Percentiles rank a stretch among this genome's conserved stretches.
These are phyloP conservation scores for Capronia coronata DNA, from an alignment of 2,329 filamentous ascomycete genomes.

Conservation along the genomic window DNA sequence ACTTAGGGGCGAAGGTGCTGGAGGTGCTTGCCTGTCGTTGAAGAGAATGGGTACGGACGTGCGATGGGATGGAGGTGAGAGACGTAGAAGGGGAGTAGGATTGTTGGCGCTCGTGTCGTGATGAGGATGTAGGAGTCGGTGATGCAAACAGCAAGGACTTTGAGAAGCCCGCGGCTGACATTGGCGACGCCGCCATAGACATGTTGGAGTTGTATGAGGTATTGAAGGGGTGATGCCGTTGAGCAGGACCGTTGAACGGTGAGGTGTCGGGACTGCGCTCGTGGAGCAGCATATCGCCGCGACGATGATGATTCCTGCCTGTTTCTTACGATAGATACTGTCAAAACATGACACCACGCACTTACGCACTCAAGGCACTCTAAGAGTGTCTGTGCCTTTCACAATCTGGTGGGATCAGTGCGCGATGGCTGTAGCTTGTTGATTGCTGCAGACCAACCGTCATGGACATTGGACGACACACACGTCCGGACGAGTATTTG, in stretches of 20 bases:
- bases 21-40: constrained; percentile 60
- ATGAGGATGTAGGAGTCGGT: constrained; percentile 41
- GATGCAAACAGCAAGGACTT: constrained; percentile 69
- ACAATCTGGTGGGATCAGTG: background rate
- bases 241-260: constrained; percentile 57
- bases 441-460: background rate
- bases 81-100: constrained; percentile 57
- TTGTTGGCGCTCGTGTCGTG: constrained; percentile 60
- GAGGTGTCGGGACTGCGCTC: constrained; percentile 24
- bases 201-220: constrained; percentile 56
- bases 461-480: background rate
- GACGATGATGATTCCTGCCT: background rate
- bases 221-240: constrained; percentile 74
- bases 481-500: background rate
- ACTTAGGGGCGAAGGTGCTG: constrained; percentile 86
- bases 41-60: constrained; percentile 47
- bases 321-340: constrained; percentile 9
- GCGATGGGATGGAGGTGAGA: constrained; percentile 38
- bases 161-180: constrained; percentile 46
- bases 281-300: constrained; percentile 25
- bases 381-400: background rate
- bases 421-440: constrained; percentile 1
- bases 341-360: background rate
- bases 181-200: constrained; percentile 23
- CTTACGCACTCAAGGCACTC: too few species aligned